Evolutionary conservation across 768 basidiomycete species (phyloP), one percentile per base, ranked within the genome.

Genomic region (Mycena belliarum): DNA sequence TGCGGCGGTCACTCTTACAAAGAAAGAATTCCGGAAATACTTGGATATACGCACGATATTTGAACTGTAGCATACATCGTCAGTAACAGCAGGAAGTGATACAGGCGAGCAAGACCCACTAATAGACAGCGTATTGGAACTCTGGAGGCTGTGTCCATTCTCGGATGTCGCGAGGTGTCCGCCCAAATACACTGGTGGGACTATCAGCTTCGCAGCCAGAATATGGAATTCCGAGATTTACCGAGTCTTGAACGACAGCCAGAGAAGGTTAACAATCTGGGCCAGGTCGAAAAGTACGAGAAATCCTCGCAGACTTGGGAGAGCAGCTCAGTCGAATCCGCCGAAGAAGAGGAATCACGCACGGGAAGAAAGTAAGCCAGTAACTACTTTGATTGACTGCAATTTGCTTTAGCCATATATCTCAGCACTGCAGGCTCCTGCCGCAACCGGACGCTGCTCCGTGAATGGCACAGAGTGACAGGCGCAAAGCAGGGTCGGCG

Each of bases 281-380:
- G 97, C 96, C 32, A 99, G 78, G 70, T 99, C 97, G 68, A 98
- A 98, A 54, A 98, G 78, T 11, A 86, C 89, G 40, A 98, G 82
- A 82, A 98, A 97, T 24, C 95, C 97, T 69, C 96, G 92, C 35
- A 98, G 79, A 8, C 91, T 93, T 63, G 21, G 54, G 63, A 26
- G 6, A 24, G 6, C 7, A 24, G 16, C 35, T 33, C 46, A 29
- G 3, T 29, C 28, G 11, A 10, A 4, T 10, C 23, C 12, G 33
- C 26, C 16, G 20, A 32, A 35, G n/a, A 18, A 25, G 41, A 26
- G 55, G 40, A 56, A 55, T 21, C 23, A 77, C 89, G n/a, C 70
- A 93, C 88, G 95, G 93, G 79, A 95, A 93, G 77, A 87, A 95
- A 4, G 93, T 96, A 49, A 96, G 75, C 93, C 93, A 96, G 72